Evolutionary conservation across 805 yeast species (phyloP).

Genomic region (Ogataea allantospora): DNA sequence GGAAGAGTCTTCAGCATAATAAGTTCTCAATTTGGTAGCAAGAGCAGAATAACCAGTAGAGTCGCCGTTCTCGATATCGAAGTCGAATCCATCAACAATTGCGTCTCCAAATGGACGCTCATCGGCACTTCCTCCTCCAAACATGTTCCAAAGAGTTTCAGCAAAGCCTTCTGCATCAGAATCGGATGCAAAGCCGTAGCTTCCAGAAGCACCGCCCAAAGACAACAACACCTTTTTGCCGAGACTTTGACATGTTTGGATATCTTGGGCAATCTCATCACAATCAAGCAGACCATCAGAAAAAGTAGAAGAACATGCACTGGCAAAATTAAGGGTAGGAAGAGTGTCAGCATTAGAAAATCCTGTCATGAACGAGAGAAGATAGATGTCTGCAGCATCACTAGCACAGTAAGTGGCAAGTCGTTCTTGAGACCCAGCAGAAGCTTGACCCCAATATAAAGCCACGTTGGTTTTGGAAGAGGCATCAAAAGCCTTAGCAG

Average conservation of each 20-base stretch:
- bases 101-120: constrained; percentile 67
- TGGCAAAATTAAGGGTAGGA: constrained; percentile 58
- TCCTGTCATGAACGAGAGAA: constrained; percentile 65
- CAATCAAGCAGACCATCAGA: constrained; percentile 44
- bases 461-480: constrained; percentile 59
- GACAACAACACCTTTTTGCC: constrained; percentile 81
- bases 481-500: constrained; percentile 31
- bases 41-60: constrained; percentile 67
- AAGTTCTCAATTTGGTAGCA: constrained; percentile 46
- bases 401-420: constrained; percentile 62
- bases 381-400: constrained; percentile 65
- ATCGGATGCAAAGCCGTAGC: constrained; percentile 52
- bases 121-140: constrained; percentile 54
- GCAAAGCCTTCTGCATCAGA: constrained; percentile 60
- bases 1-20: constrained; percentile 39
- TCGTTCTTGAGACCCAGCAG: constrained; percentile 55
- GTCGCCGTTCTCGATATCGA: constrained; percentile 63
- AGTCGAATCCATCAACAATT: constrained; percentile 80
- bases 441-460: constrained; percentile 87
- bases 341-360: constrained; percentile 48
- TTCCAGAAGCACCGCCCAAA: constrained; percentile 68
- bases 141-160: constrained; percentile 56
- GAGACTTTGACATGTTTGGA: constrained; percentile 67
- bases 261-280: constrained; percentile 54
- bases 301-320: constrained; percentile 40